Evolutionary conservation across 495 filamentous ascomycete species (phyloP).

Genomic region (Stereocaulon alpinum): DNA sequence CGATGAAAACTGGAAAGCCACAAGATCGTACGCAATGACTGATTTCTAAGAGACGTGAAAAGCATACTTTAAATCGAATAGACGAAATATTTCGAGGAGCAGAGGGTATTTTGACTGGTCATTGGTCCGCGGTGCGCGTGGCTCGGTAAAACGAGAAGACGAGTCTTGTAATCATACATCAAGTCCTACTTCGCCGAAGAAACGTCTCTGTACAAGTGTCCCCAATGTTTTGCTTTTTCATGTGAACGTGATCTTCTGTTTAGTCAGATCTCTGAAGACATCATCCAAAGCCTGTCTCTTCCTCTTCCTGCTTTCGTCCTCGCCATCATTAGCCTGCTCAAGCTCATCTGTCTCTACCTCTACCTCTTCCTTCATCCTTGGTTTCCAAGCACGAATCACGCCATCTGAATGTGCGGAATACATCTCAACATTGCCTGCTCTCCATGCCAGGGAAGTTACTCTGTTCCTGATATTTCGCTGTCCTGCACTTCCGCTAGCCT

Average conservation of each 20-base stretch:
- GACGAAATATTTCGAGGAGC: too few species aligned
- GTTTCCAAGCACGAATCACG: conserved; percentile 43
- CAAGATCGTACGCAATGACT: too few species aligned
- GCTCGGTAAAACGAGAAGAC: too few species aligned
- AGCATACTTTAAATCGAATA: too few species aligned
- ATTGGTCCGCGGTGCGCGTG: too few species aligned
- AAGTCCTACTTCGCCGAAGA: too few species aligned
- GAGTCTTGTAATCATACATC: too few species aligned
- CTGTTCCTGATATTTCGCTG: conserved; percentile 42
- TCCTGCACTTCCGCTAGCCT: conserved; percentile 26
- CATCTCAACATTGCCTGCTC: conserved; percentile 42
- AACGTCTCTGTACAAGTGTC: too few species aligned
- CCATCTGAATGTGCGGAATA: conserved; percentile 47
- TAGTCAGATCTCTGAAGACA: conserved; percentile 30
- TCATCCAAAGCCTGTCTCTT: conserved; percentile 42
- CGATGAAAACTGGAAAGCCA: too few species aligned
- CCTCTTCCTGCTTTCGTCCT: conserved; percentile 37
- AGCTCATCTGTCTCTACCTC: conserved; percentile 37
- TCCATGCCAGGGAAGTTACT: conserved; percentile 63
- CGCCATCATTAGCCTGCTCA: conserved; percentile 28
- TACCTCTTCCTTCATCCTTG: conserved; percentile 44
- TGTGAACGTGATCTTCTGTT: conserved; percentile 26
- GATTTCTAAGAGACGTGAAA: too few species aligned
- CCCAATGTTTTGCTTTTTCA: neutral
- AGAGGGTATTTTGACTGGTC: too few species aligned